Base-by-base conservation (phyloP, 2,329 filamentous ascomycete genomes). In the Pestalotiopsis sp. region DNA sequence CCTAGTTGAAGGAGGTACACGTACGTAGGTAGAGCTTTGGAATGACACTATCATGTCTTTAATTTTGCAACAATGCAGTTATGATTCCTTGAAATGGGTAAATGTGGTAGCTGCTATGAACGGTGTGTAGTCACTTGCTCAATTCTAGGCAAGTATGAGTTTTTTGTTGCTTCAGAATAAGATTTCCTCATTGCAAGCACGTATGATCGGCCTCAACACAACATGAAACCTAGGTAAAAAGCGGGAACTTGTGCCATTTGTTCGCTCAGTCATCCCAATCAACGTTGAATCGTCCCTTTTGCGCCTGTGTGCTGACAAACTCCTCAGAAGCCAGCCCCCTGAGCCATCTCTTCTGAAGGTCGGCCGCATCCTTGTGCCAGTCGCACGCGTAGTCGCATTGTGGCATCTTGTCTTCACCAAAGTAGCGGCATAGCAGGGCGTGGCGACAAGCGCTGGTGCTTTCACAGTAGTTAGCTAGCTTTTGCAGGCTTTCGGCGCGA, bases 381-480 rank as follows among this genome's bases (percentile, higher is more conserved):
- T 95, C 92, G 75, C 92, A 95, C 2, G 92, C 92, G 81, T 87
- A 92, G 72, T 93, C 89, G 74, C 92, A 95, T 23, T 83, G 82
- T 2, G 89, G 87, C 13, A 81, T 78, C 58, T 81, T 76, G 17
- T 78, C 79, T 77, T 95, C 93, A 2, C 92, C 92, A 81, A 96
- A 97, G 76, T 96, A 95, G 64, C 86, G 85, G 72, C 89, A 91
- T 67, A 97, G 93, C 27, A 91, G 79, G 62, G 87, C 86, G 76
- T 98, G 95, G 62, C 94, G 87, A 76, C 95, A 98, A 12, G 83
- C 82, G 12, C 83, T 84, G 0, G 90, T 92, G 68, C 89, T 88
- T 80, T 98, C 95, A 78, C 95, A 97, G 77, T 97, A 98, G 11
- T 88, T 82, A 2, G 95, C 88, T 17, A 98, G 83, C 36, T 90